These are phyloP conservation scores for Ogataea kodamae DNA, from an alignment of 805 yeast genomes.

Conservation along the genomic window DNA sequence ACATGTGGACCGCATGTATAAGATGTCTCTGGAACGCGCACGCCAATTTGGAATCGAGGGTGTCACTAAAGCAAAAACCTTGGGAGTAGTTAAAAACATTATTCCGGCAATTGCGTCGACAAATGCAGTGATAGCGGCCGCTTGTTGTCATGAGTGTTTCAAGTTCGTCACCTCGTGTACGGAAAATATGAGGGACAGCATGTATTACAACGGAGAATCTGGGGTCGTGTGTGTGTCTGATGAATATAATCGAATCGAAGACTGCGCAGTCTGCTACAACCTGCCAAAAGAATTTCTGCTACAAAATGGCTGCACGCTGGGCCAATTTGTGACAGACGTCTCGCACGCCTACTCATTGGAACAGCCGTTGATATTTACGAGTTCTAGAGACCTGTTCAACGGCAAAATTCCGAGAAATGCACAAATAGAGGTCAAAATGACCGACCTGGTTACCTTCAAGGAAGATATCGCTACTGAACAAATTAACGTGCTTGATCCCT, in stretches of 20 bases:
- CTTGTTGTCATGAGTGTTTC: slow-evolving; percentile 82
- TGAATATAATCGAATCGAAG: slow-evolving; percentile 52
- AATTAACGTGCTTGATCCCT: slow-evolving; percentile 20
- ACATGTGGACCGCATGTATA: slow-evolving; percentile 62
- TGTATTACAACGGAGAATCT: slow-evolving; percentile 83
- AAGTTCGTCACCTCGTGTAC: slow-evolving; percentile 70
- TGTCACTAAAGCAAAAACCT: slow-evolving; percentile 64
- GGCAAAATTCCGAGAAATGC: slow-evolving; percentile 11
- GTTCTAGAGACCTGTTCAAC: slow-evolving; percentile 26
- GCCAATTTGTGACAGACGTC: slow-evolving; percentile 17
- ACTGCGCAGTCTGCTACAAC: slow-evolving; percentile 77
- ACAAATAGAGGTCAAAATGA: slow-evolving; percentile 3
- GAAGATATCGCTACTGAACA: slow-evolving; percentile 10
- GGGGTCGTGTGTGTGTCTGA: slow-evolving; percentile 76
- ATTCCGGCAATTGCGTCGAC: slow-evolving; percentile 95
- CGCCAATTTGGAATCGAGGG: slow-evolving; percentile 64
- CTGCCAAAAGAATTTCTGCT: slow-evolving; percentile 18
- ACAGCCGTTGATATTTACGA: slow-evolving; percentile 22
- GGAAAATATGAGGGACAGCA: slow-evolving; percentile 68
- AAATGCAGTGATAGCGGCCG: slow-evolving; percentile 86
- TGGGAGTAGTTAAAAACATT: slow-evolving; percentile 88
- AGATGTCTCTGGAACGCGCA: slow-evolving; percentile 58
- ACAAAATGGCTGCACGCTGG: slow-evolving; percentile 9
- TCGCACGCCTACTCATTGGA: slow-evolving; percentile 13
- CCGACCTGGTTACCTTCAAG: slow-evolving; percentile 17